Percentiles rank a stretch among this genome's conserved stretches.
phyloP scores from a whole-genome alignment of 140 eudicot genomes.

The Oenanthe javanica region DNA sequence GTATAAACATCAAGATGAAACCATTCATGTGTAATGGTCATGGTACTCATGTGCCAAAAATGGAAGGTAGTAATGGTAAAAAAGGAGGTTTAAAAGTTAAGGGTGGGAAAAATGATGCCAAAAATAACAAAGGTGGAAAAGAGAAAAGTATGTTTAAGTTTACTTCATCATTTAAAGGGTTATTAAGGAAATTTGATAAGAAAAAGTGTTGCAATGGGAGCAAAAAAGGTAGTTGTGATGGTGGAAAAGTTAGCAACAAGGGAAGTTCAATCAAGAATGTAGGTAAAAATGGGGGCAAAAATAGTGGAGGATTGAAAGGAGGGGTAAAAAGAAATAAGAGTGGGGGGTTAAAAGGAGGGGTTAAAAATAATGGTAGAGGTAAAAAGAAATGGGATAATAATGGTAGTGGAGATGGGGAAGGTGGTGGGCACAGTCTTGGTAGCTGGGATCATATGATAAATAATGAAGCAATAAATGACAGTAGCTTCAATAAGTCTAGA shows the following conservation, averaged over 20 bases:
- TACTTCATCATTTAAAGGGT: constrained; percentile 32
- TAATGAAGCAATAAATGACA: constrained; percentile 39
- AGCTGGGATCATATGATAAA: constrained; percentile 25
- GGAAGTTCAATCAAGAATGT: constrained; percentile 15
- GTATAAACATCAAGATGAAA: constrained; percentile 32
- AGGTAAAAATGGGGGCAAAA: constrained; percentile 20
- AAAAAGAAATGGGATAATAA: constrained; percentile 7
- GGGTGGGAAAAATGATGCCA: constrained; percentile 20
- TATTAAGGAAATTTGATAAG: constrained; percentile 33
- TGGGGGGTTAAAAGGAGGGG: constrained; percentile 21
- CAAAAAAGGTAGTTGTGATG: constrained; percentile 19
- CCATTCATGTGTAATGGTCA: constrained; percentile 6
- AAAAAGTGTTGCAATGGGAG: constrained; percentile 29
- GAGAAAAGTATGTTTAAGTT: constrained; percentile 33
- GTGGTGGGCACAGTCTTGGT: constrained; percentile 14
- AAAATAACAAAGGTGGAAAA: constrained; percentile 19
- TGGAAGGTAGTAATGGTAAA: background rate
- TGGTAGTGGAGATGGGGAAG: constrained; percentile 12
- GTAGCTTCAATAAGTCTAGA: constrained; percentile 17
- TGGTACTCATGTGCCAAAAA: background rate
- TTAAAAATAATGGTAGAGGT: constrained; percentile 12
- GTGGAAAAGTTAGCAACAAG: constrained; percentile 8
- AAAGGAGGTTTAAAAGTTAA: constrained; percentile 6
- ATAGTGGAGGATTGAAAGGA: constrained; percentile 23
- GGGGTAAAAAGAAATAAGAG: constrained; percentile 16